Percentiles rank a stretch among this genome's conserved stretches.
Evolutionary conservation across 495 filamentous ascomycete genomes (phyloP).

Genomic region (Viridothelium virens): DNA sequence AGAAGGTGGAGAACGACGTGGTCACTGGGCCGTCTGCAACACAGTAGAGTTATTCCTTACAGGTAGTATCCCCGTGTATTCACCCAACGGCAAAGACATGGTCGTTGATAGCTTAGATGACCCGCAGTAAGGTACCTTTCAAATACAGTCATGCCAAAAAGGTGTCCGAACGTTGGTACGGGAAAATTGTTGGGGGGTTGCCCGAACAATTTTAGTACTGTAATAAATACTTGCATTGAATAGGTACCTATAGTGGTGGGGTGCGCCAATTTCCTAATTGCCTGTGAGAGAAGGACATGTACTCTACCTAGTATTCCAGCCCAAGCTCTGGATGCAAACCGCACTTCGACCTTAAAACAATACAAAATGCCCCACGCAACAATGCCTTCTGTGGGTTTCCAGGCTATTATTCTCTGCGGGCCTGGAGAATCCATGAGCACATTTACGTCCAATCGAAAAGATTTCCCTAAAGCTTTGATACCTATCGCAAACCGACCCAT

Average conservation of each 20-base stretch:
- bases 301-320: no score
- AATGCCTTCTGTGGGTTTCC: constrained; percentile 71
- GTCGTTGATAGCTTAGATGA: neutral
- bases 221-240: no score
- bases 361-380: constrained; percentile 60
- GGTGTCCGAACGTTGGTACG: no score
- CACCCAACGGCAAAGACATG: neutral
- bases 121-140: no score
- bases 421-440: constrained; percentile 85
- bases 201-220: no score
- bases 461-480: constrained; percentile 82
- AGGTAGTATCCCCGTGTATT: neutral
- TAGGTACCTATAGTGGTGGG: no score
- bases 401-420: constrained; percentile 87
- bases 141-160: no score
- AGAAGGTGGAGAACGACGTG: neutral
- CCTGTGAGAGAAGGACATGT: no score
- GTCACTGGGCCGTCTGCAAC: neutral
- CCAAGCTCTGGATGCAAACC: neutral
- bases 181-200: no score
- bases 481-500: constrained; percentile 92
- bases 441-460: constrained; percentile 81
- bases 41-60: constrained; percentile 1
- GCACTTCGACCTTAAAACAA: neutral
- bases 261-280: no score